A percentile compares a stretch with the other conserved stretches of the same genome.
These are phyloP conservation scores for Fusarium sororula DNA, from an alignment of 2,329 filamentous ascomycete genomes.

Conservation along the genomic window DNA sequence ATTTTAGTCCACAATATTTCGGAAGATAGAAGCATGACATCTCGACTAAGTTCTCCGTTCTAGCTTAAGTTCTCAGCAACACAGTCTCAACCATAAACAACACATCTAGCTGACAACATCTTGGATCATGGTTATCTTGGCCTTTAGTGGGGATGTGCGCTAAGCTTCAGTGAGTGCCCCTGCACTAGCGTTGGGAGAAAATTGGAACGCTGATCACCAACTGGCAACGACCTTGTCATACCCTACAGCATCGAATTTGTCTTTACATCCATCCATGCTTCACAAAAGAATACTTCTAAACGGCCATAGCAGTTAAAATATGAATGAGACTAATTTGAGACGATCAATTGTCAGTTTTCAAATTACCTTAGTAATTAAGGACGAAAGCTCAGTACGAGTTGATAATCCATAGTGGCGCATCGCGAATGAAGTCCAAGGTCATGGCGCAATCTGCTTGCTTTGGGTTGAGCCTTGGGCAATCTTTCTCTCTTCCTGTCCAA, in stretches of 20 bases:
- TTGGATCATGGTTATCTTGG: background rate
- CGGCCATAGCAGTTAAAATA: fast-evolving
- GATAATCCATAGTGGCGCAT: fast-evolving
- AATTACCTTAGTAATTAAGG: fast-evolving
- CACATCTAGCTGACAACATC: too few species aligned
- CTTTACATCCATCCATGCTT: background rate
- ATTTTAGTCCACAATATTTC: background rate
- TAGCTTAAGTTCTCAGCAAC: fast-evolving
- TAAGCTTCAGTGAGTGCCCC: background rate
- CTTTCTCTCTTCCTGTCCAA: fast-evolving
- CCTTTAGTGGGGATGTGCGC: background rate
- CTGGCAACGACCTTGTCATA: background rate
- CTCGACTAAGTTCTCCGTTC: background rate
- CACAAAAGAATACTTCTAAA: fast-evolving
- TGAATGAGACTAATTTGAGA: fast-evolving
- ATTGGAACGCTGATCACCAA: background rate
- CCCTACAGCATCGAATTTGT: background rate
- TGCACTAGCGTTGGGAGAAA: background rate
- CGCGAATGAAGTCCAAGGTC: fast-evolving
- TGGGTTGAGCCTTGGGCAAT: fast-evolving
- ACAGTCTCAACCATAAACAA: too few species aligned
- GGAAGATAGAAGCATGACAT: fast-evolving
- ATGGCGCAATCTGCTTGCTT: fast-evolving
- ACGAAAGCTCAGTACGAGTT: fast-evolving
- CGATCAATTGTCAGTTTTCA: fast-evolving